phyloP scores from a whole-genome alignment of 2,329 filamentous ascomycete genomes.

The Gnomoniopsis sp. region DNA sequence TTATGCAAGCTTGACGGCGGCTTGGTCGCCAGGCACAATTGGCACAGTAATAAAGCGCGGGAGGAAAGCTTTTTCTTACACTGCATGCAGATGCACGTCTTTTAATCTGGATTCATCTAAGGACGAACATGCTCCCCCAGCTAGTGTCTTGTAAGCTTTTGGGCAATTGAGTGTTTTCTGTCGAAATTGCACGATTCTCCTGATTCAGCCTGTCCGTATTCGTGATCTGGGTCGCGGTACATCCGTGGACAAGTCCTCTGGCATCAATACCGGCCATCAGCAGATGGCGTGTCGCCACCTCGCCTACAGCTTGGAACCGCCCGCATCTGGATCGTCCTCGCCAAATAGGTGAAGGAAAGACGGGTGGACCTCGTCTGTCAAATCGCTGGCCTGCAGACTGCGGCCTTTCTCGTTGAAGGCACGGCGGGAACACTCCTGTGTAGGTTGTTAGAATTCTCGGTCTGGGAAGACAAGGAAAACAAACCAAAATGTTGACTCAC shows the following conservation, averaged over 20 bases:
- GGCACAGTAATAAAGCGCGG: background rate
- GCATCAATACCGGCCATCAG: background rate
- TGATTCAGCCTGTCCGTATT: background rate
- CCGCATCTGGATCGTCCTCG: slow-evolving; percentile 51
- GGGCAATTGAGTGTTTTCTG: background rate
- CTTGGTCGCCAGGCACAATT: background rate
- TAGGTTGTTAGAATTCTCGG: slow-evolving; percentile 9
- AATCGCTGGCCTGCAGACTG: slow-evolving; percentile 85
- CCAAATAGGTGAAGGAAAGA: slow-evolving; percentile 81
- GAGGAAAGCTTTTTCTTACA: background rate
- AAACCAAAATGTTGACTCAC: slow-evolving; percentile 42
- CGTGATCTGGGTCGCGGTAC: background rate
- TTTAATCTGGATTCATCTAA: background rate
- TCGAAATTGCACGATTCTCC: background rate
- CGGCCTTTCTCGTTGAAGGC: slow-evolving; percentile 85
- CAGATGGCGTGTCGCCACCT: background rate
- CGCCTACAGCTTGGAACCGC: slow-evolving; percentile 31
- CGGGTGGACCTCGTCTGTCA: slow-evolving; percentile 84
- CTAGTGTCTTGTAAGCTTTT: background rate
- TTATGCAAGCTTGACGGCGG: background rate
- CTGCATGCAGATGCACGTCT: background rate
- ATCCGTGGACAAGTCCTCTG: background rate
- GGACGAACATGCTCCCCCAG: background rate
- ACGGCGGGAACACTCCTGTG: slow-evolving; percentile 75
- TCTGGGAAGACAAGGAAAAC: background rate